Evolutionary conservation across 1,284 basidiomycete genomes (phyloP).

Genomic region (Quambalaria eucalypti): DNA sequence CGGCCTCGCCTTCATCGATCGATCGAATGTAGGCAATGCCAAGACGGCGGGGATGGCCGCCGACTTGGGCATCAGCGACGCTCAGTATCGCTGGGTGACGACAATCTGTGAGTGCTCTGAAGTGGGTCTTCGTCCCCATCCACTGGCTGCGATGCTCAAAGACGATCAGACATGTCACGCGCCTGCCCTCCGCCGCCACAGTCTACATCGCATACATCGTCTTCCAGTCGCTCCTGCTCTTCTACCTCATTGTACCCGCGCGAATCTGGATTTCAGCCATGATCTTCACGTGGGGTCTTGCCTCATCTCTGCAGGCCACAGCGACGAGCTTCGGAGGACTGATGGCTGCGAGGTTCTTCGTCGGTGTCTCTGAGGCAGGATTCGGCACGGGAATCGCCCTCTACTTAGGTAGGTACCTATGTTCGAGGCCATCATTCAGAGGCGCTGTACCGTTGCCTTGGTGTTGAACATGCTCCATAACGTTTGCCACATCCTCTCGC

Average conservation of each 20-base stretch:
- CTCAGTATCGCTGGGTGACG: constrained; percentile 35
- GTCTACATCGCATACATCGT: constrained; percentile 31
- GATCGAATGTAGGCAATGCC: constrained; percentile 30
- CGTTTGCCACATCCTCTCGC: no score
- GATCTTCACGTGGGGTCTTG: constrained; percentile 31
- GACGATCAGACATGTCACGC: not conserved
- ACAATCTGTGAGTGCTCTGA: constrained; percentile 24
- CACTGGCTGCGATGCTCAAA: not conserved
- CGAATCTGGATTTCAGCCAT: constrained; percentile 25
- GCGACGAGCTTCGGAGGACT: constrained; percentile 26
- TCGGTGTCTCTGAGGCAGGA: constrained; percentile 34
- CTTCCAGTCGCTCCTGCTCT: constrained; percentile 31
- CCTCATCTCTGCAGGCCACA: constrained; percentile 27
- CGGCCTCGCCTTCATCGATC: constrained; percentile 17
- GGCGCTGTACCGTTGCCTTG: no score
- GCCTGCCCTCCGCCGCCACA: not conserved
- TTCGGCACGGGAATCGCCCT: constrained; percentile 33
- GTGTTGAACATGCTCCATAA: no score
- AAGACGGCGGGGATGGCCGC: constrained; percentile 29
- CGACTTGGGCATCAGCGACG: constrained; percentile 19
- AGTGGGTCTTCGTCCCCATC: not conserved
- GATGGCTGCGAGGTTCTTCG: constrained; percentile 31
- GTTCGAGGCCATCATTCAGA: no score
- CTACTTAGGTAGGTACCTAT: no score
- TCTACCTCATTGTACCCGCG: constrained; percentile 33